These are phyloP conservation scores for Neopestalotiopsis clavispora DNA, from an alignment of 2,329 filamentous ascomycete species.

Conservation along the genomic window DNA sequence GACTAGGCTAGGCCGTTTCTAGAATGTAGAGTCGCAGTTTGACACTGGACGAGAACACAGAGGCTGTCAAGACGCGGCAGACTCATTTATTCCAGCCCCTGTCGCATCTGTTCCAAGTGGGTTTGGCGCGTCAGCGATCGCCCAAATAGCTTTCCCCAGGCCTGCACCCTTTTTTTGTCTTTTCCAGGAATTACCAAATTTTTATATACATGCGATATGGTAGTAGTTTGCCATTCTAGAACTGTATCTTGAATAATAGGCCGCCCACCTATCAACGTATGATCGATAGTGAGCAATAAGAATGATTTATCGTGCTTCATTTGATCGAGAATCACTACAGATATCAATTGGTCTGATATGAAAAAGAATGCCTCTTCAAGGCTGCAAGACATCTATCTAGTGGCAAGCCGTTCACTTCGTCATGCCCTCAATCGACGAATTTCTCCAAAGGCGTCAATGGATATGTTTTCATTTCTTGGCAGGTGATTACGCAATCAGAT, in stretches of 20 bases:
- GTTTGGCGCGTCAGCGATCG: background rate
- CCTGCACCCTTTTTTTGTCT: background rate
- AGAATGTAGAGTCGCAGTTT: conserved; percentile 3
- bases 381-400: too few relatives aligned
- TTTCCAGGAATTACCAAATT: background rate
- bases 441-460: too few relatives aligned
- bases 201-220: background rate
- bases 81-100: conserved; percentile 6
- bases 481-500: too few relatives aligned
- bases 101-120: conserved; percentile 7
- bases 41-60: background rate
- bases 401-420: too few relatives aligned
- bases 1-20: background rate
- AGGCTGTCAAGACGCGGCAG: conserved; percentile 7
- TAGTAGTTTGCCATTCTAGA: background rate
- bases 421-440: too few relatives aligned
- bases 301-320: too few relatives aligned
- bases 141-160: background rate
- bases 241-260: background rate
- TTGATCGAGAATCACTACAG: too few relatives aligned
- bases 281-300: background rate
- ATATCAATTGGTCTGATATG: too few relatives aligned
- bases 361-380: too few relatives aligned
- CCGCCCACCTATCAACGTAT: background rate
- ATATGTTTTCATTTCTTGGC: too few relatives aligned